Evolutionary conservation across 345 rosid genomes (phyloP).

Genomic region (Mangifera indica): DNA sequence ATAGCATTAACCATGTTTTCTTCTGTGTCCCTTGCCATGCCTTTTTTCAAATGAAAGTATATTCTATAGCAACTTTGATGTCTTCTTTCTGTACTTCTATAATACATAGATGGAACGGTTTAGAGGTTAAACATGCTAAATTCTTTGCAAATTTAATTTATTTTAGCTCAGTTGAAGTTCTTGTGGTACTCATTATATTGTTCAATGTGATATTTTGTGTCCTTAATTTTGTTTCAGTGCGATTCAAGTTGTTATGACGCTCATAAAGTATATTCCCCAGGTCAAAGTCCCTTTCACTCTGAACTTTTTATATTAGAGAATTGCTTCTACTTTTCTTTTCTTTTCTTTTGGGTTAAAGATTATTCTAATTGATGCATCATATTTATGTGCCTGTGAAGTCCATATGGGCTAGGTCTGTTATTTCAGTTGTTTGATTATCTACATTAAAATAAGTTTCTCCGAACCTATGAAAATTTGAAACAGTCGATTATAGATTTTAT

Average conservation of each 20-base stretch:
- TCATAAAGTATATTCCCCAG: constrained; percentile 87
- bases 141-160: neutral
- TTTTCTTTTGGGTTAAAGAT: too few species aligned
- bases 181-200: neutral
- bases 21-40: neutral
- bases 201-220: neutral
- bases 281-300: constrained; percentile 32
- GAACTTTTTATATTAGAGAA: too few species aligned
- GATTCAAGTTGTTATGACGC: constrained; percentile 82
- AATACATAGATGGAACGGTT: neutral
- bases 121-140: neutral
- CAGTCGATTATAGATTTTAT: neutral
- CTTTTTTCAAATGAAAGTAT: too few species aligned
- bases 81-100: too few species aligned
- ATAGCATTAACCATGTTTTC: neutral
- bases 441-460: neutral
- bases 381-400: neutral
- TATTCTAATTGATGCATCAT: constrained; percentile 3
- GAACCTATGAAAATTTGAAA: neutral
- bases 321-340: too few species aligned
- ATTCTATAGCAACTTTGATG: too few species aligned
- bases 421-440: neutral
- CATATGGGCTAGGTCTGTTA: neutral
- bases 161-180: neutral
- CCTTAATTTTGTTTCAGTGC: constrained; percentile 50